phyloP scores from a whole-genome alignment of 129 eudicot species.

The Arctium lappa region DNA sequence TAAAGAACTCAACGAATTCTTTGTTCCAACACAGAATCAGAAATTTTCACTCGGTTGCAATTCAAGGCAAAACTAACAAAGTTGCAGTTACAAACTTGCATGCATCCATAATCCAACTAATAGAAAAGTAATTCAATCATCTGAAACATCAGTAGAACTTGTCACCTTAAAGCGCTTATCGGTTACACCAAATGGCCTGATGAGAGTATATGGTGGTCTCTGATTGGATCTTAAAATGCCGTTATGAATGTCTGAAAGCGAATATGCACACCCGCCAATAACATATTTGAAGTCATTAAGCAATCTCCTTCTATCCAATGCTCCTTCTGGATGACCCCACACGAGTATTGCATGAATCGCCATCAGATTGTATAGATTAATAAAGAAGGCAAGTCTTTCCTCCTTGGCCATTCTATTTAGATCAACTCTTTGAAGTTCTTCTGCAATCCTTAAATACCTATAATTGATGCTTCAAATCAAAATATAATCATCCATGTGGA shows the following conservation, averaged over 20 bases:
- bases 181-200: slow-evolving; percentile 47
- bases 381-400: slow-evolving; percentile 73
- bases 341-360: slow-evolving; percentile 69
- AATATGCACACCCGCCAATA: slow-evolving; percentile 67
- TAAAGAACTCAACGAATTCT: background rate
- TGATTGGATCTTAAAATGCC: slow-evolving; percentile 73
- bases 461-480: slow-evolving; percentile 10
- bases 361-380: slow-evolving; percentile 72
- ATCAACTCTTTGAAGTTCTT: slow-evolving; percentile 77
- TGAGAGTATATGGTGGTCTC: slow-evolving; percentile 63
- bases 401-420: slow-evolving; percentile 47
- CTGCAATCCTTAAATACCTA: slow-evolving; percentile 67
- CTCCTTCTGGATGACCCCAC: slow-evolving; percentile 72
- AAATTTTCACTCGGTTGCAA: background rate
- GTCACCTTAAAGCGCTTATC: slow-evolving; percentile 62
- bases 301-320: slow-evolving; percentile 61
- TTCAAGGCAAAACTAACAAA: background rate
- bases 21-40: background rate
- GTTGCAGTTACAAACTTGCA: background rate
- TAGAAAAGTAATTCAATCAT: too few relatives aligned
- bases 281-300: slow-evolving; percentile 66
- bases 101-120: background rate
- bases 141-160: background rate
- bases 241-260: slow-evolving; percentile 68
- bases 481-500: background rate